Percentiles rank a stretch among this genome's conserved stretches.
These are phyloP conservation scores for Rubroshorea leprosula DNA, from an alignment of 345 rosid species.

Conservation along the genomic window DNA sequence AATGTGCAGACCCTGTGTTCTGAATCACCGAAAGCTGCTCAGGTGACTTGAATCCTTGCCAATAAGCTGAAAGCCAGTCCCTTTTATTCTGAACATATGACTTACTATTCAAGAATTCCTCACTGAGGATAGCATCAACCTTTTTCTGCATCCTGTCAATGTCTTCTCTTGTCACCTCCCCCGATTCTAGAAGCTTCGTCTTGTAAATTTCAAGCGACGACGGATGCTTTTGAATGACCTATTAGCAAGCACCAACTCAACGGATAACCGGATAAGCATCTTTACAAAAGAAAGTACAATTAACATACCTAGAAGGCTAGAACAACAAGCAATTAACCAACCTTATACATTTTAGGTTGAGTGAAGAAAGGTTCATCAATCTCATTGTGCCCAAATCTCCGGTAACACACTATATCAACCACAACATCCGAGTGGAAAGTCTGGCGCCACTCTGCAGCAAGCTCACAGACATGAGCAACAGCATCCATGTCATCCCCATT, in stretches of 20 bases:
- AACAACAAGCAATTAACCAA: slow-evolving; percentile 6
- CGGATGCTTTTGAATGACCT: slow-evolving; percentile 64
- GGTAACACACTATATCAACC: slow-evolving; percentile 49
- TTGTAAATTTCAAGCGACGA: slow-evolving; percentile 57
- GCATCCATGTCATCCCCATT: slow-evolving; percentile 53
- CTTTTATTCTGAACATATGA: slow-evolving; percentile 57
- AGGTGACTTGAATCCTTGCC: slow-evolving; percentile 80
- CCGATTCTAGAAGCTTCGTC: slow-evolving; percentile 53
- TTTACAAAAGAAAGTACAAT: no score
- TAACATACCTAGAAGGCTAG: no score
- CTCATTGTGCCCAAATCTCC: slow-evolving; percentile 51
- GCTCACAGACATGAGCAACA: slow-evolving; percentile 48
- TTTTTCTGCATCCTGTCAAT: slow-evolving; percentile 53
- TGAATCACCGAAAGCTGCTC: slow-evolving; percentile 64
- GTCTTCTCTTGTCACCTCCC: slow-evolving; percentile 53
- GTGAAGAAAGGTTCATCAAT: slow-evolving; percentile 55
- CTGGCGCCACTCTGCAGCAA: slow-evolving; percentile 60
- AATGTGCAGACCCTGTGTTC: slow-evolving; percentile 54
- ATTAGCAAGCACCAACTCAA: slow-evolving; percentile 3
- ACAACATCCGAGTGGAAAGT: slow-evolving; percentile 54
- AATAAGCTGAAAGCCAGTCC: slow-evolving; percentile 76
- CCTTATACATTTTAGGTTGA: slow-evolving; percentile 54
- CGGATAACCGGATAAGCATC: no score
- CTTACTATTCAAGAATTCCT: slow-evolving; percentile 63
- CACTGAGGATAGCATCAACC: slow-evolving; percentile 55